Evolutionary conservation across 1,284 basidiomycete species (phyloP).

Genomic region (Xerocomus alliaceus): DNA sequence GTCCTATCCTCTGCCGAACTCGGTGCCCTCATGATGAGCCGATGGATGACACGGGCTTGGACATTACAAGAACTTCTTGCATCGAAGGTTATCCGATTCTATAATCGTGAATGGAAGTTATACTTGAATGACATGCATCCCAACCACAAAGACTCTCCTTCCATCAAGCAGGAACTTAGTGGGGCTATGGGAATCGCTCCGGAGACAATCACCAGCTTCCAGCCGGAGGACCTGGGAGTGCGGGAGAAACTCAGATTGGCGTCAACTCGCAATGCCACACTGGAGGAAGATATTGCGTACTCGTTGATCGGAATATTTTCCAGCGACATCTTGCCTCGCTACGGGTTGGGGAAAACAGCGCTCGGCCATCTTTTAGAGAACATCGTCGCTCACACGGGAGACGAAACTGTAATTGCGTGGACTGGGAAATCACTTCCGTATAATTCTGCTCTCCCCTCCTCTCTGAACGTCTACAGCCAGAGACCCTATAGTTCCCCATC

Average conservation of each 20-base stretch:
- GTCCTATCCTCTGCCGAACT: neutral
- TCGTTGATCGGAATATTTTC: conserved; percentile 15
- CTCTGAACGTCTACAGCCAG: conserved; percentile 1
- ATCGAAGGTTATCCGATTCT: conserved; percentile 17
- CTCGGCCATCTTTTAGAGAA: conserved; percentile 5
- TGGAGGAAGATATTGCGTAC: conserved; percentile 3
- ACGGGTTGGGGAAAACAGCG: conserved; percentile 2
- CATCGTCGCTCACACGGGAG: conserved; percentile 13
- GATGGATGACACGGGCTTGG: conserved; percentile 26
- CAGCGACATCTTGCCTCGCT: neutral
- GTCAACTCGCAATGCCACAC: neutral
- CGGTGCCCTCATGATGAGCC: conserved; percentile 9
- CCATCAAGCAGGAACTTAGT: conserved; percentile 10
- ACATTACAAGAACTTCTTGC: conserved; percentile 23
- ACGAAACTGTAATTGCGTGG: conserved; percentile 12
- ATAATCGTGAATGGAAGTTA: conserved; percentile 10
- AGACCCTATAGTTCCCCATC: neutral
- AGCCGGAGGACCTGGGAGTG: neutral
- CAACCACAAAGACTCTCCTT: conserved; percentile 21
- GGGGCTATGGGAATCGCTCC: neutral
- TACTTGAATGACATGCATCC: conserved; percentile 6
- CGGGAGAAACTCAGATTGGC: conserved; percentile 19
- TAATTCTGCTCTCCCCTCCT: neutral
- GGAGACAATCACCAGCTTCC: conserved; percentile 8
- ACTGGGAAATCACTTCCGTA: neutral